Evolutionary conservation across 2,329 filamentous ascomycete species (phyloP).

Genomic region (Sarocladiaceae sp.): DNA sequence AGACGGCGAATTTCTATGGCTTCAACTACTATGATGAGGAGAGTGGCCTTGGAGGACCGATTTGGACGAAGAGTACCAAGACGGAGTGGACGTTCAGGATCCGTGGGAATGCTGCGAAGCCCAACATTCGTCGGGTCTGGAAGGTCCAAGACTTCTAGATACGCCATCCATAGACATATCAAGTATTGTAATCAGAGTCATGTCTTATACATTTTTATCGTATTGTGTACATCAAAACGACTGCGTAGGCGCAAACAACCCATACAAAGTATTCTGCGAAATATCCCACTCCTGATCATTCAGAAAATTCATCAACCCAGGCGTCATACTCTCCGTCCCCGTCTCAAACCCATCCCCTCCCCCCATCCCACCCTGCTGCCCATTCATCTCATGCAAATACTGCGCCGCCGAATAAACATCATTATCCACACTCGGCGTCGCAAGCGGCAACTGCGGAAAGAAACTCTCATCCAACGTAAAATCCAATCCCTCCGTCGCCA

Average conservation of each 20-base stretch:
- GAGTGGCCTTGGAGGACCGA: slow-evolving; percentile 15
- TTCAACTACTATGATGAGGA: slow-evolving; percentile 15
- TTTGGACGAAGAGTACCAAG: slow-evolving; percentile 13
- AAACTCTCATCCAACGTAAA: slow-evolving; percentile 23
- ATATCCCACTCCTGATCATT: slow-evolving; percentile 27
- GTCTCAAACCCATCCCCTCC: slow-evolving; percentile 16
- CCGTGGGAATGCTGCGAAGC: slow-evolving; percentile 14
- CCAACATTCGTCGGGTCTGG: slow-evolving; percentile 15
- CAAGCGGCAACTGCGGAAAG: slow-evolving; percentile 24
- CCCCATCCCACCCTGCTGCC: no score
- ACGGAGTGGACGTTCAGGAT: slow-evolving; percentile 15
- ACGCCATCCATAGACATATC: background rate
- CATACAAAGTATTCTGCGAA: slow-evolving; percentile 26
- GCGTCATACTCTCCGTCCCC: slow-evolving; percentile 16
- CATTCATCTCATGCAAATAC: slow-evolving; percentile 18
- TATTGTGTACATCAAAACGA: slow-evolving; percentile 14
- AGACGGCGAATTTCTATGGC: slow-evolving; percentile 13
- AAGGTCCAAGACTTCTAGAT: background rate
- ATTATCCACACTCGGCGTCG: slow-evolving; percentile 12
- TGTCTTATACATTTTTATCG: background rate
- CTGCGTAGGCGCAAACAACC: slow-evolving; percentile 25
- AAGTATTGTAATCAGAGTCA: background rate
- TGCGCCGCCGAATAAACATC: slow-evolving; percentile 13
- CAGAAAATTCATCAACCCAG: slow-evolving; percentile 21
- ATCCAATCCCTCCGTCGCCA: slow-evolving; percentile 16